Evolutionary conservation across 148 eudicot species (phyloP).

Genomic region (Fagopyrum homotropicum): DNA sequence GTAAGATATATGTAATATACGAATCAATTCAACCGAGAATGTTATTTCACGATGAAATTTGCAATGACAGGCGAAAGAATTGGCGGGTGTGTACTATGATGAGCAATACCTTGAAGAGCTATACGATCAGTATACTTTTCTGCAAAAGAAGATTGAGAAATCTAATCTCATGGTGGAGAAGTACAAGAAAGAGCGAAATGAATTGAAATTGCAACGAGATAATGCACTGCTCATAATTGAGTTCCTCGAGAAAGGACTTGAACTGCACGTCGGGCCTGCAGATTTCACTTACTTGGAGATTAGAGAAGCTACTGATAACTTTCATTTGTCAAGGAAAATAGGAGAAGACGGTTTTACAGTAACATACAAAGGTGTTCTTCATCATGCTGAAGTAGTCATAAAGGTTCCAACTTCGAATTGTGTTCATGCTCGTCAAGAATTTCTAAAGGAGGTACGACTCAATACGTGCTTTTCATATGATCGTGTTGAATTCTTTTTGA

Average conservation of each 20-base stretch:
- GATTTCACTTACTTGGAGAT: constrained; percentile 64
- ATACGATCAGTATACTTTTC: constrained; percentile 35
- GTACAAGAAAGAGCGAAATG: constrained; percentile 65
- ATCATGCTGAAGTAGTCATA: constrained; percentile 71
- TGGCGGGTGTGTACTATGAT: constrained; percentile 3
- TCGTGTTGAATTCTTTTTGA: neutral
- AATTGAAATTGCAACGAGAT: constrained; percentile 54
- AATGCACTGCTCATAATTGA: constrained; percentile 49
- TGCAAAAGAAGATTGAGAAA: constrained; percentile 44
- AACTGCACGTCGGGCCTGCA: constrained; percentile 35
- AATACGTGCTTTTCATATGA: neutral
- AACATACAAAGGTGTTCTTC: constrained; percentile 55
- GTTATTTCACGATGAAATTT: no score
- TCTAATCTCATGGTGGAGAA: constrained; percentile 40
- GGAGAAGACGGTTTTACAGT: constrained; percentile 83
- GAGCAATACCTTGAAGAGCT: constrained; percentile 23
- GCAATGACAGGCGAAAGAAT: neutral
- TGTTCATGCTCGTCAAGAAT: constrained; percentile 62
- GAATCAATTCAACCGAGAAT: no score
- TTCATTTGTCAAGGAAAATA: constrained; percentile 54
- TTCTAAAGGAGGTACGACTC: constrained; percentile 69
- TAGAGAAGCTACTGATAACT: constrained; percentile 50
- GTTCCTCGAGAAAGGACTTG: constrained; percentile 31
- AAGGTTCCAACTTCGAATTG: constrained; percentile 50
- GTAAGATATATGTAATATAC: no score